phyloP scores from a whole-genome alignment of 352 stramenopile genomes.

The Phytopythium vexans region DNA sequence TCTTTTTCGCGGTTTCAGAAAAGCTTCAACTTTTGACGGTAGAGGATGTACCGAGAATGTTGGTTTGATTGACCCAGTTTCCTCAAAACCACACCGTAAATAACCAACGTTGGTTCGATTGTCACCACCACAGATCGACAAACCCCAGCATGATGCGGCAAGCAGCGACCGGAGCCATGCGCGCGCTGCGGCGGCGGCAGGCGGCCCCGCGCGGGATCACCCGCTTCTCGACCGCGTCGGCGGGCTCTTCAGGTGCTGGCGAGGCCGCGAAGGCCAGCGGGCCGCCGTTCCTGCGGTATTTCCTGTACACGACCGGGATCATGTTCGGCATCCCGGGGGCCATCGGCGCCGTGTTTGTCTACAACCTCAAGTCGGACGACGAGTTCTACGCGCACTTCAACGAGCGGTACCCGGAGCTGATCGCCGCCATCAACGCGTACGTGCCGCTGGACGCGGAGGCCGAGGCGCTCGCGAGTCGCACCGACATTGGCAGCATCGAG shows the following conservation, averaged over 20 bases:
- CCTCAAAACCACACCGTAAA: background rate
- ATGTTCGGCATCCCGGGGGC: slow-evolving; percentile 73
- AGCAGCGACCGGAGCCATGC: slow-evolving; percentile 12
- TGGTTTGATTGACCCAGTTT: slow-evolving; percentile 6
- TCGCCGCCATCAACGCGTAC: slow-evolving; percentile 63
- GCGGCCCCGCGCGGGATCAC: background rate
- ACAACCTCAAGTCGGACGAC: slow-evolving; percentile 81
- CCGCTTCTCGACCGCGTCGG: background rate
- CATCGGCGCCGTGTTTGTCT: slow-evolving; percentile 68
- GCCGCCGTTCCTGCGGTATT: slow-evolving; percentile 66
- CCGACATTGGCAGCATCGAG: slow-evolving; percentile 69
- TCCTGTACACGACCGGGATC: slow-evolving; percentile 71
- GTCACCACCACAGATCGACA: background rate
- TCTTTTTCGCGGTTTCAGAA: slow-evolving; percentile 1
- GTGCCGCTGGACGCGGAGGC: slow-evolving; percentile 50
- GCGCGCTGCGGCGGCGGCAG: slow-evolving; percentile 7
- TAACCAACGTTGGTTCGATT: background rate
- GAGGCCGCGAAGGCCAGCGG: slow-evolving; percentile 9
- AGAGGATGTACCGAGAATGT: background rate
- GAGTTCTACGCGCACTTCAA: slow-evolving; percentile 86
- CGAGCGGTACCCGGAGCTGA: slow-evolving; percentile 74
- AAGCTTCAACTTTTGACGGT: slow-evolving; percentile 5
- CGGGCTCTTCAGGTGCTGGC: slow-evolving; percentile 9
- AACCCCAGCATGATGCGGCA: slow-evolving; percentile 1
- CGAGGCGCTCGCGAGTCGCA: slow-evolving; percentile 41